Evolutionary conservation across 768 basidiomycete genomes (phyloP).

Genomic region (Podaxis sp.): DNA sequence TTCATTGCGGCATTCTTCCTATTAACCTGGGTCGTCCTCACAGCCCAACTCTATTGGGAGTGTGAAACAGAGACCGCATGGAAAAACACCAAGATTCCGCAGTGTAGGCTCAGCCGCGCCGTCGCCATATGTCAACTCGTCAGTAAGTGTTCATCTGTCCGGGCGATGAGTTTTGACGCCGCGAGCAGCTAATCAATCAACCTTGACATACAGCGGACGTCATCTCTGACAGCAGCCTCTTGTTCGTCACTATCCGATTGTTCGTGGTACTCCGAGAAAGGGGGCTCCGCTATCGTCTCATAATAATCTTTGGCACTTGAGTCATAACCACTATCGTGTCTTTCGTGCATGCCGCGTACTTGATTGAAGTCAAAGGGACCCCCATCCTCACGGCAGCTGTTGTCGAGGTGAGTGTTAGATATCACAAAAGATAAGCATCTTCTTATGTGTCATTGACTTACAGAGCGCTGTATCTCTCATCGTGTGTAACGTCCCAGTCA

Average conservation of each 20-base stretch:
- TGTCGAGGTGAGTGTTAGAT: conserved; percentile 32
- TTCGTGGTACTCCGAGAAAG: conserved; percentile 36
- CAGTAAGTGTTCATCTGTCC: neutral
- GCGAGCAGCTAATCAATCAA: neutral
- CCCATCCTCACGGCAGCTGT: conserved; percentile 33
- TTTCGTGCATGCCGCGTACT: conserved; percentile 42
- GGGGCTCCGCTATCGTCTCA: conserved; percentile 33
- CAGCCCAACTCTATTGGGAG: conserved; percentile 41
- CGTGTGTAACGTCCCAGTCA: conserved; percentile 36
- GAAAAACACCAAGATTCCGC: neutral
- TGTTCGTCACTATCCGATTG: conserved; percentile 38
- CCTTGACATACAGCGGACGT: conserved; percentile 35
- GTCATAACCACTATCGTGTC: conserved; percentile 45
- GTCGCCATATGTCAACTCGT: conserved; percentile 1
- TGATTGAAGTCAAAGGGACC: conserved; percentile 25
- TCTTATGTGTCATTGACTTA: neutral
- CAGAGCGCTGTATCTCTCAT: conserved; percentile 31
- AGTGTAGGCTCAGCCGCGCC: neutral
- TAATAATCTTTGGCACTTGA: conserved; percentile 51
- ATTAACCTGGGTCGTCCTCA: conserved; percentile 27
- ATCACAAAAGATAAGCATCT: neutral
- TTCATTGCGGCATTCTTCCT: conserved; percentile 27
- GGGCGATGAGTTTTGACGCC: neutral
- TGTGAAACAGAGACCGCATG: conserved; percentile 27
- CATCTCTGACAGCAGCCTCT: conserved; percentile 40